Evolutionary conservation across 257 asterid species (phyloP).

Genomic region (Solanum infundibuliforme): DNA sequence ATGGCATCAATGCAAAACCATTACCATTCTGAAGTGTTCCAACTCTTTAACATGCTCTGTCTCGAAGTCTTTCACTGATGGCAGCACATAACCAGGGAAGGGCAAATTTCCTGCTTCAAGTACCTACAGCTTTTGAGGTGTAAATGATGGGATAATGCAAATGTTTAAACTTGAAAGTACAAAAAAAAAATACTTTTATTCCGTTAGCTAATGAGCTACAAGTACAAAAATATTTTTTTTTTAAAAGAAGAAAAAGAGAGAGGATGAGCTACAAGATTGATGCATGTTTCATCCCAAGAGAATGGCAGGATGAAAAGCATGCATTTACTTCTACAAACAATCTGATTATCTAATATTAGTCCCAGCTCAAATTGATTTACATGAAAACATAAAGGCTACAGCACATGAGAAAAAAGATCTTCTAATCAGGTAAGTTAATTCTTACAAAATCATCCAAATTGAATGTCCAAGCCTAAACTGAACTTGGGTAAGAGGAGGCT

Average conservation of each 20-base stretch:
- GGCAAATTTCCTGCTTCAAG: conserved; percentile 23
- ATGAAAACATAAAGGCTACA: not conserved
- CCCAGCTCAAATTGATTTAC: not conserved
- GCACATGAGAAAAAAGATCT: not conserved
- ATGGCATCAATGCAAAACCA: not conserved
- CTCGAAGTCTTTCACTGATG: conserved; percentile 17
- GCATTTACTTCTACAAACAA: not conserved
- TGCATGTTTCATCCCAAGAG: not conserved
- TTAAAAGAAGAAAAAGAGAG: too few relatives aligned
- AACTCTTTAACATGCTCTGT: conserved; percentile 39
- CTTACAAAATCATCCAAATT: not conserved
- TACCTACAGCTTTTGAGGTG: conserved; percentile 26
- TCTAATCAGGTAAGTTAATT: not conserved
- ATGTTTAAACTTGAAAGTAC: not conserved
- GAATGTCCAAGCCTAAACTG: not conserved
- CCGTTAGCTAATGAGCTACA: not conserved
- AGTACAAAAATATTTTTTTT: not conserved
- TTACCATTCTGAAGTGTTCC: conserved; percentile 54
- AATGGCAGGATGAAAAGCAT: not conserved
- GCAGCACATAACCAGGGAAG: conserved; percentile 4
- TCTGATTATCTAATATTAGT: not conserved
- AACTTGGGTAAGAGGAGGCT: not conserved
- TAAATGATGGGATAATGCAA: conserved; percentile 2
- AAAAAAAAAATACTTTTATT: not conserved
- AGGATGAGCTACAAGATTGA: not conserved